These are phyloP conservation scores for Daedaleopsis nitida DNA, from an alignment of 768 basidiomycete species.

Conservation along the genomic window DNA sequence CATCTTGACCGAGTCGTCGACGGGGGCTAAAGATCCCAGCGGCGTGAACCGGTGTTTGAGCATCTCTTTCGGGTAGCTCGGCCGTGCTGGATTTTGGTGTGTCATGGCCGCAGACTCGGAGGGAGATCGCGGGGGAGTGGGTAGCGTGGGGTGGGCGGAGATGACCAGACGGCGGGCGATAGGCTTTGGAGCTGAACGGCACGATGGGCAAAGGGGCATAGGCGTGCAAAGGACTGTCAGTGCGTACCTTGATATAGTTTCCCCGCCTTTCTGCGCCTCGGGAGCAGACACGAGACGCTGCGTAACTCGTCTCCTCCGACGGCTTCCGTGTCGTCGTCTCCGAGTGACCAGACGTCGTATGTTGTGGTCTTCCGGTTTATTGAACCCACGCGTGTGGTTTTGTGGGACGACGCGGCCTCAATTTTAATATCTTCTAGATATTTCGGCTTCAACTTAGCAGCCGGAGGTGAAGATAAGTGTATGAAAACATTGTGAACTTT, in stretches of 20 bases:
- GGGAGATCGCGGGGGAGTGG: conserved; percentile 23
- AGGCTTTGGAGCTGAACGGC: conserved; percentile 53
- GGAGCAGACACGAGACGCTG: conserved; percentile 61
- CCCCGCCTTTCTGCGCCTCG: conserved; percentile 61
- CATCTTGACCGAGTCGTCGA: conserved; percentile 27
- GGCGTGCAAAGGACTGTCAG: not conserved
- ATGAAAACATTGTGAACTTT: not conserved
- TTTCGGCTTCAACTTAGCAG: conserved; percentile 61
- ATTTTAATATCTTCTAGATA: conserved; percentile 57
- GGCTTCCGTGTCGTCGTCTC: conserved; percentile 40
- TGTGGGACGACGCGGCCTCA: conserved; percentile 40
- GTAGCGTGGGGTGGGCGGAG: conserved; percentile 47
- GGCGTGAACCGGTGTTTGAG: conserved; percentile 68
- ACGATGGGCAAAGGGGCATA: not conserved
- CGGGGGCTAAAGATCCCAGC: conserved; percentile 49
- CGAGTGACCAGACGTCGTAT: conserved; percentile 70
- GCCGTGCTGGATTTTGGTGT: conserved; percentile 56
- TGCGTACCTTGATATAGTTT: conserved; percentile 57
- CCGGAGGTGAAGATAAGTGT: not conserved
- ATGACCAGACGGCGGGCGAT: conserved; percentile 62
- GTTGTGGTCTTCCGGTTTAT: conserved; percentile 54
- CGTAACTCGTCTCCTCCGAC: conserved; percentile 66
- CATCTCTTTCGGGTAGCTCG: conserved; percentile 57
- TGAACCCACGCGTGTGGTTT: conserved; percentile 46
- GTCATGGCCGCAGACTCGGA: conserved; percentile 18